Percentiles rank a stretch among this genome's conserved stretches.
Evolutionary conservation across 345 rosid species (phyloP).

Genomic region (Erucastrum elatum): DNA sequence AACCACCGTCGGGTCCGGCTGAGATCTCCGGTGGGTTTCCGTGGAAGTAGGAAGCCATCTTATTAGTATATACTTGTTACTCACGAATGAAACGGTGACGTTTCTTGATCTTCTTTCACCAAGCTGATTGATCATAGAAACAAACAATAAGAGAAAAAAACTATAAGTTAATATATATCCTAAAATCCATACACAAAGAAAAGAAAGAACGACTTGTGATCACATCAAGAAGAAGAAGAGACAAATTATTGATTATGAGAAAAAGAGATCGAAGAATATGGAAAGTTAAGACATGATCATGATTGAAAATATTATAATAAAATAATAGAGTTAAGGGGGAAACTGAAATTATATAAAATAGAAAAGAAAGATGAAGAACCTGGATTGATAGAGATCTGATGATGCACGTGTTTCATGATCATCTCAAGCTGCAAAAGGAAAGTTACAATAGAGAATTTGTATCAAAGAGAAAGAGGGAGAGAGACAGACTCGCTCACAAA

Average conservation of each 20-base stretch:
- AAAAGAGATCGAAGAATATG: not conserved
- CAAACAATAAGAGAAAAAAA: not conserved
- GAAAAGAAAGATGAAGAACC: conserved; percentile 54
- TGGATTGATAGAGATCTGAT: conserved; percentile 64
- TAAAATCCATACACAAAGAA: not conserved
- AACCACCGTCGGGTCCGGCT: conserved; percentile 66
- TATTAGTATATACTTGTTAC: not conserved
- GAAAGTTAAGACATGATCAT: conserved; percentile 48
- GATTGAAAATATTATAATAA: conserved; percentile 45
- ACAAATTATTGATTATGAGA: conserved; percentile 26
- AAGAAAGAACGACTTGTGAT: conserved; percentile 18
- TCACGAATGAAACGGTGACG: conserved; percentile 18
- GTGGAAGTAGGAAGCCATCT: conserved; percentile 83
- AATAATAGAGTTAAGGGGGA: conserved; percentile 30
- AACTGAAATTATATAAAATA: conserved; percentile 19
- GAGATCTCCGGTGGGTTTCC: conserved; percentile 80
- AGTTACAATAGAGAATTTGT: conserved; percentile 39
- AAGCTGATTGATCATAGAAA: conserved; percentile 20
- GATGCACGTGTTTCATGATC: conserved; percentile 83
- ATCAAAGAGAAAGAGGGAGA: conserved; percentile 30
- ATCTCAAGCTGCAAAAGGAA: conserved; percentile 50
- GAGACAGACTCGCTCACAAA: conserved; percentile 23
- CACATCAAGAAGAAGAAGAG: conserved; percentile 36
- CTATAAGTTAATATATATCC: conserved; percentile 26
- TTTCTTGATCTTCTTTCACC: conserved; percentile 32